Evolutionary conservation across 2,329 filamentous ascomycete genomes (phyloP), one percentile per base, ranked within the genome.

Genomic region (Scopulariopsis brevicaulis): DNA sequence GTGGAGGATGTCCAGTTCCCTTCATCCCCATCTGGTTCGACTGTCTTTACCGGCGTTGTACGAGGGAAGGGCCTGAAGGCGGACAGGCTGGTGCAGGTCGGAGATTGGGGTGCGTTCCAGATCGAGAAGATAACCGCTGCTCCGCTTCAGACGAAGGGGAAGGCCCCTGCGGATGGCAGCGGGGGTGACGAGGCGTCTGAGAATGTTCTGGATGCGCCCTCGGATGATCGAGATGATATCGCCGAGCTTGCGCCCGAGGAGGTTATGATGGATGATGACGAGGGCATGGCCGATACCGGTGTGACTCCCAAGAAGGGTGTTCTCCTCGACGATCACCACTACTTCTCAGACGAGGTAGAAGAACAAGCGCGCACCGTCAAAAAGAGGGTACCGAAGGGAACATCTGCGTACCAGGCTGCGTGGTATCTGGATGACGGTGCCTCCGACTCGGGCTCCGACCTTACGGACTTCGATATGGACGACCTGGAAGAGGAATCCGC

Each of bases 251-350:
- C 94, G 0, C 93, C 92, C 0, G 93, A 97, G 68, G 90, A 93
- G 65, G 81, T 85, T 3, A 77, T 83, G 59, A 94, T 96, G 90
- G 71, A 78, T 24, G 72, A 71, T 25, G 87, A 89, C 61, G 81
- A 82, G 24, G 73, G 74, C 18, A 72, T 70, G 62, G 69, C 69
- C 34, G 69, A 71, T 65, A 63, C 63, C 3, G 59, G 59, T 6
- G 64, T 64, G 12, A 68, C 70, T 4, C 74, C 76, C 1, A 85
- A 86, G 67, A 96, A 93, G 73, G 94, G 93, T 62, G 94, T 99
- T 1, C 75, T 99, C 48, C 78, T 99, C 11, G 94, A 99, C 64
- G 93, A 97, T 63, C 93, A 99, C 70, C 93, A 97, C 69, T 99
- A 99, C 71, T 99, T 97, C 68, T 92, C 92, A 0, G 56, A 58